Conservation (phyloP, 148 eudicot genomes). For the Pharnaceum exiguum region DNA sequence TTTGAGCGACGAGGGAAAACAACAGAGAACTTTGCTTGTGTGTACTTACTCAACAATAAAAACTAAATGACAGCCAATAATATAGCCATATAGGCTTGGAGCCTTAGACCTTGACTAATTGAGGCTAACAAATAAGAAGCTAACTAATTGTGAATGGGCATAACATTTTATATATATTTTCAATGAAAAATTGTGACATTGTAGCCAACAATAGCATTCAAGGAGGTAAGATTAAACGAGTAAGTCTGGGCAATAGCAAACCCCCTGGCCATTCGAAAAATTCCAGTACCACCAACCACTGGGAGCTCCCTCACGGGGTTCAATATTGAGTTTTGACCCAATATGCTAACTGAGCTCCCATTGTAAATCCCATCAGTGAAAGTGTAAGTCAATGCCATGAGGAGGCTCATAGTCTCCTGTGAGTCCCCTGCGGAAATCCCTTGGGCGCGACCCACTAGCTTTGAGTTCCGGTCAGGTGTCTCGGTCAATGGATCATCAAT, state of each 20-base stretch:
- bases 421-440: conserved; percentile 27
- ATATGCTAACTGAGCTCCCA: conserved; percentile 35
- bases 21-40: too few relatives aligned
- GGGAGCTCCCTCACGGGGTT: conserved; percentile 32
- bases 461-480: conserved; percentile 29
- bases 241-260: conserved; percentile 20
- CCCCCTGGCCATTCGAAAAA: conserved; percentile 43
- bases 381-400: conserved; percentile 21
- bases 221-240: conserved; percentile 19
- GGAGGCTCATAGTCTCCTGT: neutral
- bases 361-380: conserved; percentile 39
- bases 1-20: too few relatives aligned
- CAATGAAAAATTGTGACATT: conserved; percentile 33
- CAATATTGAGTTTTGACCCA: conserved; percentile 21
- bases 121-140: too few relatives aligned
- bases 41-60: too few relatives aligned
- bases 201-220: conserved; percentile 36
- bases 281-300: conserved; percentile 44
- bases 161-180: too few relatives aligned
- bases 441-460: conserved; percentile 44
- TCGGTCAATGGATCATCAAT: conserved; percentile 34
- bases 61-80: too few relatives aligned
- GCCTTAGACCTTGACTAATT: too few relatives aligned
- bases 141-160: too few relatives aligned
- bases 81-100: too few relatives aligned